Base-by-base conservation (phyloP, 2,329 filamentous ascomycete genomes). In the Botrytis deweyae region DNA sequence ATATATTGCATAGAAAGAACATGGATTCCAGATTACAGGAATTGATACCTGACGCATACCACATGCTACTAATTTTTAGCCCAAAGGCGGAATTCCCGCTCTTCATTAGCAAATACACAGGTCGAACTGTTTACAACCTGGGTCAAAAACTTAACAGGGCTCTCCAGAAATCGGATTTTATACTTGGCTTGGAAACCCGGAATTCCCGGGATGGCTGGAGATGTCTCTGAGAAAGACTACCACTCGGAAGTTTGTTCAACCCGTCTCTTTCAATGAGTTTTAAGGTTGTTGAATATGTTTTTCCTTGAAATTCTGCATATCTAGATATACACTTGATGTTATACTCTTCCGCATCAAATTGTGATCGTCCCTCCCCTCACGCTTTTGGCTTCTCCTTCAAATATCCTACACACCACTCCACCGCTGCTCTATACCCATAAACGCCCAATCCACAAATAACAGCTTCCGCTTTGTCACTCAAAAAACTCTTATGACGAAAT, bases 381-480 rank as follows among this genome's bases (percentile, higher is more conserved):
- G 63, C 63, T 74, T 80, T 80, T 36, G 76, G 77, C 78, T 81
- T 83, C 42, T 82, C 76, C 80, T 85, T 86, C 78, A 87, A 76
- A 79, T 87, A 84, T 80, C 83, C 84, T 80, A 77, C 71, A 79
- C 84, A 83, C 81, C 83, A 84, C 80, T 91, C 88, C 73, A 92
- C 81, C 0, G 89, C 89, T 40, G 87, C 88, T 71, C 84, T 85
- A 78, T 91, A 92, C 55, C 90, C 89, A 81, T 84, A 89, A 25
- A 85, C 85, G 0, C 90, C 90, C 80, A 95, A 77, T 0, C 92
- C 92, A 77, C 90, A 91, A 73, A 95, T 90, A 14, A 94, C 89
- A 0, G 89, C 92, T 40, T 88, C 87, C 0, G 92, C 92, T 84
- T 94, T 94, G 81, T 95, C 92, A 77, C 88, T 90, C 76, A 95